These are phyloP conservation scores for Bruguiera sexangula DNA, from an alignment of 345 rosid species.

Conservation along the genomic window DNA sequence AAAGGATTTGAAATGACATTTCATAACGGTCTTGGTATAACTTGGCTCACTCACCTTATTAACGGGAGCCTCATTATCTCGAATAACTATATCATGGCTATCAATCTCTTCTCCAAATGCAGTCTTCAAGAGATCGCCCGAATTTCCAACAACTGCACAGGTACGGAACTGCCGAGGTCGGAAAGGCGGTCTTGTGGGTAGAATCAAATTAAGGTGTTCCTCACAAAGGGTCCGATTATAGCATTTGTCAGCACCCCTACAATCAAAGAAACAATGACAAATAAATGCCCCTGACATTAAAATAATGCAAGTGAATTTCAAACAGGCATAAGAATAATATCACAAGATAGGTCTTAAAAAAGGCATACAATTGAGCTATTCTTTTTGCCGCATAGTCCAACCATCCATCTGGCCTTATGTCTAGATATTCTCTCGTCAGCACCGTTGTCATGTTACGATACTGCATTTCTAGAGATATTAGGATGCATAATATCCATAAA, in stretches of 20 bases:
- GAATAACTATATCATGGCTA: conserved; percentile 85
- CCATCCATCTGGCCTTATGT: conserved; percentile 93
- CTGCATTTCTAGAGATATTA: conserved; percentile 48
- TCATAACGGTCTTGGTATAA: background rate
- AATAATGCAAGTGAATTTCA: background rate
- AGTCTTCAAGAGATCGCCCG: conserved; percentile 89
- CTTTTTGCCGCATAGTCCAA: conserved; percentile 88
- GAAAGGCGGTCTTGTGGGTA: conserved; percentile 88
- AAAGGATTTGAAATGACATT: too few relatives aligned
- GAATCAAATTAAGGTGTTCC: conserved; percentile 75
- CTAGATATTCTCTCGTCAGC: conserved; percentile 90
- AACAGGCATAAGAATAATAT: background rate
- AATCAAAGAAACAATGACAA: conserved; percentile 17
- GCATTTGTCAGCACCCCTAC: conserved; percentile 85
- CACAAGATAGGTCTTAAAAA: background rate
- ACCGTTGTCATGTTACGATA: conserved; percentile 97
- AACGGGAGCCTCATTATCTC: conserved; percentile 97
- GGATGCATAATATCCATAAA: conserved; percentile 16
- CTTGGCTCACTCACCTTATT: conserved; percentile 45
- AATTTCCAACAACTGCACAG: conserved; percentile 95
- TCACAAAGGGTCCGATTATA: conserved; percentile 78
- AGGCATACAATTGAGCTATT: conserved; percentile 81
- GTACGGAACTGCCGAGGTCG: conserved; percentile 70
- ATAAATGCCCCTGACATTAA: background rate
- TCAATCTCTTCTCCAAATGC: conserved; percentile 88